A percentile compares a stretch with the other conserved stretches of the same genome.
Conservation (phyloP, 2,329 filamentous ascomycete genomes). For the Albifimbria verrucaria region DNA sequence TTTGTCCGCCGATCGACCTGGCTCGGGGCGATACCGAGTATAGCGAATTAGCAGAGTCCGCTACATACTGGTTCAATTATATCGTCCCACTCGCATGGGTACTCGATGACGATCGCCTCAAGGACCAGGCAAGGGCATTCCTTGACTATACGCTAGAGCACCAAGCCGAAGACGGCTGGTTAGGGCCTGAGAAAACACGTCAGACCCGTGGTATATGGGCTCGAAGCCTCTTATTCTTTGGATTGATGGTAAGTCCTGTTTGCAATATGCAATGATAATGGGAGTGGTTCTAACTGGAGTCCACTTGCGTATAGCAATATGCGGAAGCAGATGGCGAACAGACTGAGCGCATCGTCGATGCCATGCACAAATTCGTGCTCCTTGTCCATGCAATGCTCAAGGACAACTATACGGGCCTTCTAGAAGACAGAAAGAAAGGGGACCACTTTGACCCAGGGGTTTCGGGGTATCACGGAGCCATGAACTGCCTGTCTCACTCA, state of each 20-base stretch:
- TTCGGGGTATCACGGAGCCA: constrained; percentile 30
- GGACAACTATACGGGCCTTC: constrained; percentile 45
- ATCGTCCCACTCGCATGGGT: constrained; percentile 54
- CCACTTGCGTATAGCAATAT: constrained; percentile 27
- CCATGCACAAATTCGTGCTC: constrained; percentile 46
- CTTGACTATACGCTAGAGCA: constrained; percentile 2
- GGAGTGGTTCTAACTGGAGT: no score
- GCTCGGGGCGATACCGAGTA: constrained; percentile 50
- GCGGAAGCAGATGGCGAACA: constrained; percentile 44
- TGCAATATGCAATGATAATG: no score
- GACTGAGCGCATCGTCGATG: constrained; percentile 39
- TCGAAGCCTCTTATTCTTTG: constrained; percentile 23
- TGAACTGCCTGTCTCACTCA: constrained; percentile 30
- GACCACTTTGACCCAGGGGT: constrained; percentile 37
- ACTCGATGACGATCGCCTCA: constrained; percentile 37
- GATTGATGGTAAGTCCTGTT: constrained; percentile 22
- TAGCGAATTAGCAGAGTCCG: constrained; percentile 51
- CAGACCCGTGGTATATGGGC: constrained; percentile 50
- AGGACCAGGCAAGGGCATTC: constrained; percentile 33
- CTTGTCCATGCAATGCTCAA: constrained; percentile 52
- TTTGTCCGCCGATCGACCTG: constrained; percentile 49
- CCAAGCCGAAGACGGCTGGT: constrained; percentile 53
- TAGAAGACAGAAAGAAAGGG: constrained; percentile 32
- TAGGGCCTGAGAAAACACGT: constrained; percentile 45
- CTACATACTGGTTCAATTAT: constrained; percentile 60